Evolutionary conservation across 306 rosid species (phyloP), one percentile per base, ranked within the genome.

Genomic region (Dryas octopetala): DNA sequence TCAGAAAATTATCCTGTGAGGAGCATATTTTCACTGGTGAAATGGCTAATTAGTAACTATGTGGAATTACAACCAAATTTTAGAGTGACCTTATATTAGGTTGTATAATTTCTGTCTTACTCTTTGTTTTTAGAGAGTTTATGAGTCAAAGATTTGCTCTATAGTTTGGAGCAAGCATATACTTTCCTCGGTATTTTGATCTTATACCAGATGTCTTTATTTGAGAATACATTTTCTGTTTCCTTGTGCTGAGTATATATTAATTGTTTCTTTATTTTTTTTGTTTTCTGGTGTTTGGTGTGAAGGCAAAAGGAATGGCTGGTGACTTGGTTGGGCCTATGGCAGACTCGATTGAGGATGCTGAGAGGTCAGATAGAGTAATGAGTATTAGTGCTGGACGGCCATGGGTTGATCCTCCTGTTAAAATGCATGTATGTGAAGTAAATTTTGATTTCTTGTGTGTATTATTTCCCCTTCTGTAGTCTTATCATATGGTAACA

Each of bases 351-450:
- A 64, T 82, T 66, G 90, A 79, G 70, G 91, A 77, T 75, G 44
- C 65, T 62, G 90, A 88, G 81, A 83, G 81, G 80, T 69, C 80
- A 60, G 85, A 74, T 75, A 86, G 89, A 82, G 79, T 75, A 71
- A 50, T 87, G 50, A 82, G 79, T 65, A 71, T 89, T 66, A 76
- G 85, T 83, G 76, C 82, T 65, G 80, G 87, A 72, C 85, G 90
- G n/a, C 76, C 89, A n/a, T 89, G 87, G 96, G 79, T 79, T 66
- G 97, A 90, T 76, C 82, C 93, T 48, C 75, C 90, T 55, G 78
- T 76, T 53, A 80, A 82, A 79, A 50, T 85, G 83, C 91, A 41
- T 70, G 96, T 87, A 82, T 71, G 96, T 83, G 13, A 67, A 74
- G 62, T 76, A 69, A 12, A 57, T 77, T 48, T 75, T 54, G 48